Base-by-base conservation (phyloP, 495 filamentous ascomycete species). In the Penicillium bialowiezense region DNA sequence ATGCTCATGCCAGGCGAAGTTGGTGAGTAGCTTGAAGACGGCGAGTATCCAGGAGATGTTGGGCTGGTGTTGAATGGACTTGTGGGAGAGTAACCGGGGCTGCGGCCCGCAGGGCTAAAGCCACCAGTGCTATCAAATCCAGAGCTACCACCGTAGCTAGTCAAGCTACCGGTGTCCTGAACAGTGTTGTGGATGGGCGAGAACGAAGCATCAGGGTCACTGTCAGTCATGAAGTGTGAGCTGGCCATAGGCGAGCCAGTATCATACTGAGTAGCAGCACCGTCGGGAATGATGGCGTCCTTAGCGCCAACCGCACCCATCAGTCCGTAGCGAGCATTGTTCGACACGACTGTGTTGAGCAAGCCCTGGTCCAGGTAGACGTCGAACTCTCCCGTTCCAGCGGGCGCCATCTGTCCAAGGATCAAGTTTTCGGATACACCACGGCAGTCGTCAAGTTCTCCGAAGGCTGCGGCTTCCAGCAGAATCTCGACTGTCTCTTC, bases 401-500 rank as follows among this genome's bases (percentile, higher is more conserved):
- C 85, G 41, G 93, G 93, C 13, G 93, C 93, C 68, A 97, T 81
- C 67, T 99, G 93, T 50, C 93, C 93, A 56, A 99, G 78, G 82
- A 99, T 97, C 70, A 99, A 83, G 68, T 99, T 99, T 74, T 99
- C 93, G 1, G 92, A 97, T 19, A 99, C 89, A 74, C 93, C 93
- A 48, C 89, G 87, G 74, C 95, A 97, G 67, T 99, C 92, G 59
- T 99, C 93, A 15, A 97, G 78, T 67, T 99, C 93, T 62, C 93
- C 93, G 34, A 86, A 85, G 33, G 90, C 89, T 33, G 93, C 93
- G 31, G 93, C 93, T 50, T 99, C 93, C 23, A 97, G 79, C 20
- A 99, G 75, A 72, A 99, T 99, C 64, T 99, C 93, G 26, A 99
- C 93, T 0, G 93, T 99, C 60, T 99, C 95, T 72, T 99, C 93